These are phyloP conservation scores for Torulaspora maleeae DNA, from an alignment of 805 yeast species.

Conservation along the genomic window DNA sequence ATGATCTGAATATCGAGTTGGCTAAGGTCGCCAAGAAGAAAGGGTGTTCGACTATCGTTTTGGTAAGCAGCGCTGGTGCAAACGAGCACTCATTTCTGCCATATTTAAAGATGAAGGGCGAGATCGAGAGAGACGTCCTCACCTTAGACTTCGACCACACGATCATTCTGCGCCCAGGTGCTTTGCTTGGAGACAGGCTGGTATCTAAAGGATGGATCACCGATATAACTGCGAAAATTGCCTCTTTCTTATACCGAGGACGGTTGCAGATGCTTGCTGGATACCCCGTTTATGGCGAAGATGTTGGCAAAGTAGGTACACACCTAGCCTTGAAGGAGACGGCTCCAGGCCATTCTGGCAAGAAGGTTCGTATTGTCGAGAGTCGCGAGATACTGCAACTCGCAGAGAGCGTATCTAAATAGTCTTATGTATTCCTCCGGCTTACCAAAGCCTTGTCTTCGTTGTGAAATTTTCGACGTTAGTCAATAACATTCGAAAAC, in stretches of 20 bases:
- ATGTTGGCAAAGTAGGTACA: slow-evolving; percentile 57
- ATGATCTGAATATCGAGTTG: slow-evolving; percentile 60
- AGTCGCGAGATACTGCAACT: slow-evolving; percentile 31
- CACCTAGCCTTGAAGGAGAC: slow-evolving; percentile 36
- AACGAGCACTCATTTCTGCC: slow-evolving; percentile 50
- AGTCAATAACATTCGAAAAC: background rate
- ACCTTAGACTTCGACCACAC: slow-evolving; percentile 64
- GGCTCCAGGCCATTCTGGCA: slow-evolving; percentile 9
- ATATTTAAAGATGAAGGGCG: slow-evolving; percentile 68
- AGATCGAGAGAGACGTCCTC: slow-evolving; percentile 62
- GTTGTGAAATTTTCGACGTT: background rate
- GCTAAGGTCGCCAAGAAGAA: slow-evolving; percentile 70
- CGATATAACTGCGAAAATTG: slow-evolving; percentile 33
- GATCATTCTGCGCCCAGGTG: slow-evolving; percentile 75
- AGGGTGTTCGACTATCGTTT: slow-evolving; percentile 62
- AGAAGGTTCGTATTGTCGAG: slow-evolving; percentile 31
- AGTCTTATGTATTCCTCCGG: background rate
- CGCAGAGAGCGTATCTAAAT: slow-evolving; percentile 8
- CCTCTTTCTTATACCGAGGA: slow-evolving; percentile 35
- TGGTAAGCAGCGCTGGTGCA: slow-evolving; percentile 69
- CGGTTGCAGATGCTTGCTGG: slow-evolving; percentile 31
- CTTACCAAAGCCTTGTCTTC: background rate
- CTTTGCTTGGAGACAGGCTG: slow-evolving; percentile 59
- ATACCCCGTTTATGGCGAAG: slow-evolving; percentile 58
- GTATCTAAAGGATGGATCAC: slow-evolving; percentile 39